Evolutionary conservation across 2,329 filamentous ascomycete genomes (phyloP).

Genomic region (Phialophora chinensis): DNA sequence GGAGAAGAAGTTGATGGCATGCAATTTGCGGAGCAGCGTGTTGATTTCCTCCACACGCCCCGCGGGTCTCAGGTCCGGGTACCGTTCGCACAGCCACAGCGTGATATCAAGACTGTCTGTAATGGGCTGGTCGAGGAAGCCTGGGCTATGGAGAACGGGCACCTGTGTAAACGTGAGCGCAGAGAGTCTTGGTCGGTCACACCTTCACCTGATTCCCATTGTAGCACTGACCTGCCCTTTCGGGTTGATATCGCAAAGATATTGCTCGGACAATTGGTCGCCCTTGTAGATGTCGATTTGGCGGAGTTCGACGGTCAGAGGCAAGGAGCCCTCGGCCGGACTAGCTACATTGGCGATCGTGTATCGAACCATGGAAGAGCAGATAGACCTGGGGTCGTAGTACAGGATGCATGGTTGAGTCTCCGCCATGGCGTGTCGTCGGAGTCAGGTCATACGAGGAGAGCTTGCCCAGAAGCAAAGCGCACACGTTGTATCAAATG

Average conservation of each 20-base stretch:
- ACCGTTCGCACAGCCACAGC: conserved; percentile 17
- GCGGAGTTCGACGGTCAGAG: neutral
- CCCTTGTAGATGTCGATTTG: conserved; percentile 16
- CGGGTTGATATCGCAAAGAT: conserved; percentile 18
- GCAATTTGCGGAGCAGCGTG: conserved; percentile 15
- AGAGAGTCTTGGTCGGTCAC: neutral
- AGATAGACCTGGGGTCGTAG: conserved; percentile 20
- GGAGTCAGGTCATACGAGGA: neutral
- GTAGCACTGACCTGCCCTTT: conserved; percentile 24
- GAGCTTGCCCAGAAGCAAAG: neutral
- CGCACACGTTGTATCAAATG: neutral
- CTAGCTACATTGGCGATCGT: conserved; percentile 6
- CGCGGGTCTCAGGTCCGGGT: conserved; percentile 11
- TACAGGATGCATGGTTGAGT: conserved; percentile 21
- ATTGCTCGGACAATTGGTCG: conserved; percentile 19
- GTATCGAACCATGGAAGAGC: conserved; percentile 23
- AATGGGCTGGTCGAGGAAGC: conserved; percentile 16
- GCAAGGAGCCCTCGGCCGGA: neutral
- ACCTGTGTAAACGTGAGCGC: conserved; percentile 8
- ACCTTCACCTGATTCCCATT: no score
- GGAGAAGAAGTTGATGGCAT: conserved; percentile 26
- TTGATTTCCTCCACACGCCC: conserved; percentile 10
- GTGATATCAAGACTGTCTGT: conserved; percentile 27
- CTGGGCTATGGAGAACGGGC: conserved; percentile 6
- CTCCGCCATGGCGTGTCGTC: neutral